Evolutionary conservation across 2,329 filamentous ascomycete genomes (phyloP).

Genomic region (Fusarium albidum): DNA sequence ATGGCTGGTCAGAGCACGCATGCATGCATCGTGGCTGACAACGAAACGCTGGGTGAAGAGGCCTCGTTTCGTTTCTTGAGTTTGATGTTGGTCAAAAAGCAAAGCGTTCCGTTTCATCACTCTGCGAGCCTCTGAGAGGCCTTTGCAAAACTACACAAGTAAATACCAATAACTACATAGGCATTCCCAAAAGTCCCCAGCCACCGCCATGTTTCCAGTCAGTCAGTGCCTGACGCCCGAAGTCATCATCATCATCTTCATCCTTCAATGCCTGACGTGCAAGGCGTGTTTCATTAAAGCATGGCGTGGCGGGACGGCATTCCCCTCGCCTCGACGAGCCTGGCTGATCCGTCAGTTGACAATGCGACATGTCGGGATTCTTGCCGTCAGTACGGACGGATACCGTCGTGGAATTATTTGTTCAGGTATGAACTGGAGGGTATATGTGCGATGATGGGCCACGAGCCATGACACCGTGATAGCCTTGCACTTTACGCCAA

Average conservation of each 20-base stretch:
- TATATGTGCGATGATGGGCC: background rate
- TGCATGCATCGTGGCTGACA: background rate
- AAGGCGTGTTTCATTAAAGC: constrained; percentile 1
- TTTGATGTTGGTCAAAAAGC: background rate
- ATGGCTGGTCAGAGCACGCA: background rate
- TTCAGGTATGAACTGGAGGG: background rate
- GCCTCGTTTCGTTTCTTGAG: constrained; percentile 7
- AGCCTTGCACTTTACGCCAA: background rate
- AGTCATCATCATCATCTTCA: background rate
- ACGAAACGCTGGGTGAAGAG: background rate
- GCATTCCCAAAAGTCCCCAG: background rate
- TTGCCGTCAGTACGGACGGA: background rate
- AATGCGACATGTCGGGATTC: background rate
- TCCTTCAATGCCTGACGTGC: background rate
- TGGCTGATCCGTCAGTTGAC: background rate
- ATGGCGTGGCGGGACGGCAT: background rate
- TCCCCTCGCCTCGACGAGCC: background rate
- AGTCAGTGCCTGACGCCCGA: background rate
- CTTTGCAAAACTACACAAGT: too few species aligned
- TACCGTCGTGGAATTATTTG: background rate
- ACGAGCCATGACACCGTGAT: constrained; percentile 1
- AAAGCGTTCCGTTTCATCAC: background rate
- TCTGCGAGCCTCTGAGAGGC: background rate
- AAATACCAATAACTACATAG: background rate
- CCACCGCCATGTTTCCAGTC: background rate